Conservation (phyloP, 306 rosid species). For the Lupinus albus region DNA sequence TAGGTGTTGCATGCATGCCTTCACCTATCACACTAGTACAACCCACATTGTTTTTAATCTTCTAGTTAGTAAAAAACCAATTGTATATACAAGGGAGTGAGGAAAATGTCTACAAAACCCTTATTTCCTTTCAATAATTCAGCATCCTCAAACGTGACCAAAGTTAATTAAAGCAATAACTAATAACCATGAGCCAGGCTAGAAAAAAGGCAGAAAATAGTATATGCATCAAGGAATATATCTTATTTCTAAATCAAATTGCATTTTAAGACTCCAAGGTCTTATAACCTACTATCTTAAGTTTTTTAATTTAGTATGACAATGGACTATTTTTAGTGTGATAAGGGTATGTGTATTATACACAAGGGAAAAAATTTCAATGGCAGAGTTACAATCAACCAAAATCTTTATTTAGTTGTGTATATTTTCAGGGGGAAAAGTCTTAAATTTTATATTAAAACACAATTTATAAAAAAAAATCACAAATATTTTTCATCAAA, state of each 20-base stretch:
- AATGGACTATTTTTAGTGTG: too few relatives aligned
- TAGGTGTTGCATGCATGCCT: conserved; percentile 59
- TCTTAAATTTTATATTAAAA: neutral
- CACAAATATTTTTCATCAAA: neutral
- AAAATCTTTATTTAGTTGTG: too few relatives aligned
- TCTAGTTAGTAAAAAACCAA: conserved; percentile 4
- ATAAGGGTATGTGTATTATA: too few relatives aligned
- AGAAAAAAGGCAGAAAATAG: neutral
- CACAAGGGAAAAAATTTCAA: too few relatives aligned
- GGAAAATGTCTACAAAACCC: conserved; percentile 14
- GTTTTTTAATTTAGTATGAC: too few relatives aligned
- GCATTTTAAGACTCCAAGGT: too few relatives aligned
- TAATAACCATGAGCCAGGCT: neutral
- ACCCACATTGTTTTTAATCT: conserved; percentile 32
- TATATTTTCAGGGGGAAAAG: too few relatives aligned
- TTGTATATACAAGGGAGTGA: conserved; percentile 19
- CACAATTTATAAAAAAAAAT: neutral
- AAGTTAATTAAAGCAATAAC: conserved; percentile 10
- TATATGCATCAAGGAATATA: too few relatives aligned
- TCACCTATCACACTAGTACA: conserved; percentile 44
- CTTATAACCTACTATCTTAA: too few relatives aligned
- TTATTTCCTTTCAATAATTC: conserved; percentile 30
- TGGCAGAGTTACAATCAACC: too few relatives aligned
- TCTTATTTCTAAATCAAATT: too few relatives aligned
- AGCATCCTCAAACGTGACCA: neutral